Conservation (phyloP, 495 filamentous ascomycete species). For the Tuber borchii region DNA sequence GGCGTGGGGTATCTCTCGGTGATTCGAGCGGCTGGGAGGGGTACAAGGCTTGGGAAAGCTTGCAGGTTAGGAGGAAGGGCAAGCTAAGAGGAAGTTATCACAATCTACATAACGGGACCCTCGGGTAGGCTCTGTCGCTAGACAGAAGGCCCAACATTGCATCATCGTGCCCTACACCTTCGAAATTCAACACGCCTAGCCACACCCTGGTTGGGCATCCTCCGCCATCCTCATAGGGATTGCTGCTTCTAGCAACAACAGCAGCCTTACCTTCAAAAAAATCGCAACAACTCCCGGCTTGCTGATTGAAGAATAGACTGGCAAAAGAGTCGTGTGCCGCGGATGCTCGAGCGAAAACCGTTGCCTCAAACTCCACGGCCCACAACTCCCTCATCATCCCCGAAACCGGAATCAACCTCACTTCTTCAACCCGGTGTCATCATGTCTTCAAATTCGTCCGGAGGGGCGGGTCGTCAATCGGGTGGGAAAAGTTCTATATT, state of each 20-base stretch:
- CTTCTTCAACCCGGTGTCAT: background rate
- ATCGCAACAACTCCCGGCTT: background rate
- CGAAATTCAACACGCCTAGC: background rate
- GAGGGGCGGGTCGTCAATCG: slow-evolving; percentile 22
- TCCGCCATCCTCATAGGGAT: background rate
- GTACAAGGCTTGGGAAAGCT: background rate
- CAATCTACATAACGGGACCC: background rate
- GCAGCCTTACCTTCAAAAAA: background rate
- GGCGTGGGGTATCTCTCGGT: slow-evolving; percentile 1
- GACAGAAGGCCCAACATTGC: background rate
- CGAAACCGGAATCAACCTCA: slow-evolving; percentile 14
- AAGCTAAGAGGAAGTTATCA: background rate
- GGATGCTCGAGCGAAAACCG: slow-evolving; percentile 29
- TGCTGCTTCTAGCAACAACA: background rate
- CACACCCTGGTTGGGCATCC: background rate
- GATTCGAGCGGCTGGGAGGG: background rate
- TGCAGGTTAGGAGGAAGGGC: background rate
- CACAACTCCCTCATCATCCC: slow-evolving; percentile 17
- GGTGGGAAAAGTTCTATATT: slow-evolving; percentile 40
- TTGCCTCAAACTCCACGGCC: slow-evolving; percentile 20
- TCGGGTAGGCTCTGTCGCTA: background rate
- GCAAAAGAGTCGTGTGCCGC: slow-evolving; percentile 5
- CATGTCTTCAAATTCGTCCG: slow-evolving; percentile 34
- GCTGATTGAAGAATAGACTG: background rate
- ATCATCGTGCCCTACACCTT: background rate